Evolutionary conservation across 1,284 basidiomycete species (phyloP).

Genomic region (Ceratobasidium sp.): DNA sequence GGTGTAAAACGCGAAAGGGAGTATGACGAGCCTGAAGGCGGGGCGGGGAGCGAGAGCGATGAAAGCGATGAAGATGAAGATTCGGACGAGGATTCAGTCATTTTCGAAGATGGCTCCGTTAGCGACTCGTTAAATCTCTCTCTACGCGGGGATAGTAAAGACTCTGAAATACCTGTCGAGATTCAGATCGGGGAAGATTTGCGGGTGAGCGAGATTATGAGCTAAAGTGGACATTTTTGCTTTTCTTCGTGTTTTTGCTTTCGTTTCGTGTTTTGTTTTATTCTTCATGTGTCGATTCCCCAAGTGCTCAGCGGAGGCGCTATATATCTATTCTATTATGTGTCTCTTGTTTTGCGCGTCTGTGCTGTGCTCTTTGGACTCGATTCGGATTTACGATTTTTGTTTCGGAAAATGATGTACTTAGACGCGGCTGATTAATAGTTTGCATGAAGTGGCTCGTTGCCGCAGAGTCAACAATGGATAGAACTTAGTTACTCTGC

Average conservation of each 20-base stretch:
- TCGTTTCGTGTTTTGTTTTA: not conserved
- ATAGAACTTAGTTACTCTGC: too few species aligned
- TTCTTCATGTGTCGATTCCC: not conserved
- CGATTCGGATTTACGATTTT: not conserved
- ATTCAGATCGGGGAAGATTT: constrained; percentile 14
- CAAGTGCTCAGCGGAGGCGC: constrained; percentile 5
- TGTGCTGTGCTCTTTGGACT: constrained; percentile 30
- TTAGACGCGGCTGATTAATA: constrained; percentile 3
- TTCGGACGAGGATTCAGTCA: constrained; percentile 36
- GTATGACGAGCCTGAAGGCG: not conserved
- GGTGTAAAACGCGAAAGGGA: constrained; percentile 18
- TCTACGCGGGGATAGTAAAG: constrained; percentile 15
- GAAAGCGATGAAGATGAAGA: constrained; percentile 25
- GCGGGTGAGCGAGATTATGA: not conserved
- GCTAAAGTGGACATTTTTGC: not conserved
- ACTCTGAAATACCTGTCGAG: not conserved
- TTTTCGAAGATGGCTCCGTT: constrained; percentile 37
- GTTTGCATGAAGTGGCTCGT: not conserved
- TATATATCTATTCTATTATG: constrained; percentile 11
- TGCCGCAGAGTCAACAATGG: too few species aligned
- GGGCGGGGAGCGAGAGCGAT: not conserved
- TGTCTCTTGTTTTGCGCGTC: constrained; percentile 15
- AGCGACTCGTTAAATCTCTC: constrained; percentile 35
- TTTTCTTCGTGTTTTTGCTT: too few species aligned
- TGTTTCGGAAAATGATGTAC: constrained; percentile 4